These are phyloP conservation scores for Nitzschia inconspicua DNA, from an alignment of 108 stramenopile species.

Conservation along the genomic window DNA sequence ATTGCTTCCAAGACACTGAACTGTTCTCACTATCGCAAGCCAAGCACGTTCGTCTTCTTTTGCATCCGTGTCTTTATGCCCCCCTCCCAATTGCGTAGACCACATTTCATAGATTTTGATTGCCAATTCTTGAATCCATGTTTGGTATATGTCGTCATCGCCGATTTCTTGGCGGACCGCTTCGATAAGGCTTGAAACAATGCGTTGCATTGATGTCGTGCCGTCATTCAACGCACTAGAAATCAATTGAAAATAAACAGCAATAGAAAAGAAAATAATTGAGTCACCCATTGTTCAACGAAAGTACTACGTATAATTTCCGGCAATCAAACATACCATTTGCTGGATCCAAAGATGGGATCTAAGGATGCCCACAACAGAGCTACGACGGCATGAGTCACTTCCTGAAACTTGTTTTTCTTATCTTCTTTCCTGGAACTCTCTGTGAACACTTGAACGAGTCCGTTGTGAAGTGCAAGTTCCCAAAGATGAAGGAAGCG, in stretches of 20 bases:
- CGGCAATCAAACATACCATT: neutral
- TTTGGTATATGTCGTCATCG: neutral
- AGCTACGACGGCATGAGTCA: neutral
- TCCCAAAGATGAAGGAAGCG: constrained; percentile 3
- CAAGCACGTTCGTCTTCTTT: neutral
- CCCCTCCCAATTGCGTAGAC: neutral
- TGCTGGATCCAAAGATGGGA: neutral
- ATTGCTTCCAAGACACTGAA: neutral
- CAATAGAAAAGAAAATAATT: neutral
- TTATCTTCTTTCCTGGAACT: neutral
- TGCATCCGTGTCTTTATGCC: constrained; percentile 1
- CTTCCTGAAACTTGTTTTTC: neutral
- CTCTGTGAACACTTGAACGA: neutral
- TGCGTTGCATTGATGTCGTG: neutral
- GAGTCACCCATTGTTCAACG: too few species aligned
- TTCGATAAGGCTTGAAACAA: neutral
- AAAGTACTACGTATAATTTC: too few species aligned
- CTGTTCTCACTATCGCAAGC: neutral
- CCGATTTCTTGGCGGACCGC: neutral
- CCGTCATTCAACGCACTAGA: neutral
- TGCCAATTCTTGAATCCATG: neutral
- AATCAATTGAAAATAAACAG: neutral
- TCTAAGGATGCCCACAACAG: constrained; percentile 5
- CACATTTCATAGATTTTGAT: neutral
- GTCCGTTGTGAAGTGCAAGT: constrained; percentile 9